phyloP scores from a whole-genome alignment of 768 basidiomycete species.

The Termitomyces sp. region DNA sequence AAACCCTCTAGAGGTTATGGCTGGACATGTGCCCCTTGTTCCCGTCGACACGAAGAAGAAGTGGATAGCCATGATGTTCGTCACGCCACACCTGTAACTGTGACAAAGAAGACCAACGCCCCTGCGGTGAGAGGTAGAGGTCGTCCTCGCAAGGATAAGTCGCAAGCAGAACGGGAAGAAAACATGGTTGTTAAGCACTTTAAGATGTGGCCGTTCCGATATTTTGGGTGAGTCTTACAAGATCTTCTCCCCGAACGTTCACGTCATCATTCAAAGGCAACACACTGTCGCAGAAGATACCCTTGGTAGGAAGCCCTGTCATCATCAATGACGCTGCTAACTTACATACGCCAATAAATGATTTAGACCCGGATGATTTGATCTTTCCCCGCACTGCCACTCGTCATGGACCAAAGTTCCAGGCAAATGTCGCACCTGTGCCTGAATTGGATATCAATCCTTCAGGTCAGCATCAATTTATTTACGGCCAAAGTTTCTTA shows the following conservation, averaged over 20 bases:
- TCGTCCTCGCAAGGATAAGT: constrained; percentile 71
- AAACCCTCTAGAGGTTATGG: constrained; percentile 96
- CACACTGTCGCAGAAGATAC: constrained; percentile 92
- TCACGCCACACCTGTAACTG: constrained; percentile 39
- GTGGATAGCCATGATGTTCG: constrained; percentile 73
- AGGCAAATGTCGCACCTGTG: constrained; percentile 52
- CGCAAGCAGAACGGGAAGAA: constrained; percentile 71
- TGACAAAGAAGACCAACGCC: constrained; percentile 56
- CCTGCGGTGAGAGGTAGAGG: constrained; percentile 70
- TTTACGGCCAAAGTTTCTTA: background rate
- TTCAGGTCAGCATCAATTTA: constrained; percentile 26
- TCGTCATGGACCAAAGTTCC: constrained; percentile 85
- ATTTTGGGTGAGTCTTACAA: constrained; percentile 76
- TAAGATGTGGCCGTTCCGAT: constrained; percentile 92
- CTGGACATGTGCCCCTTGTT: constrained; percentile 96
- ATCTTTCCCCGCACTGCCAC: constrained; percentile 94
- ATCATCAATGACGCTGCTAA: constrained; percentile 10
- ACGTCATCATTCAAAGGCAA: constrained; percentile 41
- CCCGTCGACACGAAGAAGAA: constrained; percentile 80
- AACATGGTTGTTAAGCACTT: constrained; percentile 76
- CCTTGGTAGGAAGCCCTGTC: constrained; percentile 48
- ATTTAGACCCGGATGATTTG: constrained; percentile 87
- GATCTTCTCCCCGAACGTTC: constrained; percentile 1
- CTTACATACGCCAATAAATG: background rate
- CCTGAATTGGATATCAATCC: constrained; percentile 36